Evolutionary conservation across 2,329 filamentous ascomycete genomes (phyloP).

Genomic region (Venturia asperata): DNA sequence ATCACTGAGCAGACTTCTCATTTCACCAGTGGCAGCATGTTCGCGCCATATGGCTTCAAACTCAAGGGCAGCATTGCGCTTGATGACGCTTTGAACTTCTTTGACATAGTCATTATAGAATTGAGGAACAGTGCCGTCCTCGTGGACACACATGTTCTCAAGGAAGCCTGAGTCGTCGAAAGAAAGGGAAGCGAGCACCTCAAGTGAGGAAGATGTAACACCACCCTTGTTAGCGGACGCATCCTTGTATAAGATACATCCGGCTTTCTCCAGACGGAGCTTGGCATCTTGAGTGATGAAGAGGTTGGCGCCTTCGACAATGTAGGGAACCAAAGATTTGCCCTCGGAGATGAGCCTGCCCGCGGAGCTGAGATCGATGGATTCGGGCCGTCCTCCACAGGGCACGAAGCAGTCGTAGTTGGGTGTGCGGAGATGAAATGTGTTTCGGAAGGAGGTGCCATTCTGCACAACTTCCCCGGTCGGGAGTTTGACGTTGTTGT

Average conservation of each 20-base stretch:
- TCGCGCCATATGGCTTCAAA: constrained; percentile 99
- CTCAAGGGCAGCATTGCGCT: constrained; percentile 83
- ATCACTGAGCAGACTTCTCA: constrained; percentile 84
- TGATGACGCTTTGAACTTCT: constrained; percentile 83
- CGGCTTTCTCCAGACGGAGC: constrained; percentile 87
- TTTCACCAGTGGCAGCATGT: constrained; percentile 69
- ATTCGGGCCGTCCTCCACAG: constrained; percentile 92
- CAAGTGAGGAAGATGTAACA: constrained; percentile 92
- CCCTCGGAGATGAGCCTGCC: constrained; percentile 83
- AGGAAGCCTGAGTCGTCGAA: constrained; percentile 87
- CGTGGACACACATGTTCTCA: constrained; percentile 83
- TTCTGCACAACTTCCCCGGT: constrained; percentile 81
- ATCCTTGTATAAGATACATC: constrained; percentile 93
- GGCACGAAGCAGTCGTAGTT: constrained; percentile 87
- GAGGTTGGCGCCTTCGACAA: constrained; percentile 94
- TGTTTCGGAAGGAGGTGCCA: constrained; percentile 94
- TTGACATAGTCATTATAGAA: constrained; percentile 95
- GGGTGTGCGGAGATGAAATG: constrained; percentile 73
- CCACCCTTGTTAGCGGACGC: constrained; percentile 98
- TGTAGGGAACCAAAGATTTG: constrained; percentile 82
- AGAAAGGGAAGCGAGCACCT: constrained; percentile 87
- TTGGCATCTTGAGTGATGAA: constrained; percentile 99
- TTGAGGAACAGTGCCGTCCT: constrained; percentile 69
- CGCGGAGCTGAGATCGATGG: constrained; percentile 84
- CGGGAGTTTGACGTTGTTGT: constrained; percentile 80